Evolutionary conservation across 768 basidiomycete genomes (phyloP).

Genomic region (Auricularia cornea): DNA sequence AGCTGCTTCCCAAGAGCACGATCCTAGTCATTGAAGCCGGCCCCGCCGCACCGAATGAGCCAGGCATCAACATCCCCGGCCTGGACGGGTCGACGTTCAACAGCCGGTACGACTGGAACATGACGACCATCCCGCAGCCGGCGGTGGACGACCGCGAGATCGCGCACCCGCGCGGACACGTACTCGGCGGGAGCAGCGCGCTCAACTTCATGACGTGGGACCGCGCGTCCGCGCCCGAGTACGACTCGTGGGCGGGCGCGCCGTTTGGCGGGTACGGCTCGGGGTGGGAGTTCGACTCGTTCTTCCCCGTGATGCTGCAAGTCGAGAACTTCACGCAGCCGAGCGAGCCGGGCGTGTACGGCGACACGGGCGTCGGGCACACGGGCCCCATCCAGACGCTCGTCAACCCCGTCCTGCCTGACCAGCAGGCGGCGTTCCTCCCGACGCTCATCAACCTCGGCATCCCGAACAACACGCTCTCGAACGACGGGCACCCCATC

Average conservation of each 20-base stretch:
- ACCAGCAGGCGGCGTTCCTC: no score
- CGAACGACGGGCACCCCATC: conserved; percentile 16
- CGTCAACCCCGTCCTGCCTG: no score
- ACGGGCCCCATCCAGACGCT: no score
- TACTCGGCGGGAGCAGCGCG: conserved; percentile 5
- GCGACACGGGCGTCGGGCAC: no score
- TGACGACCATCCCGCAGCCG: conserved; percentile 6
- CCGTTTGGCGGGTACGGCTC: neutral
- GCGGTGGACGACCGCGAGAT: neutral
- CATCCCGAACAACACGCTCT: no score
- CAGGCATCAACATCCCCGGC: neutral
- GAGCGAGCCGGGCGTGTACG: no score
- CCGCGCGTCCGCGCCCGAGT: conserved; percentile 7
- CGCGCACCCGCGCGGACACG: conserved; percentile 2
- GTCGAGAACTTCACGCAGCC: no score
- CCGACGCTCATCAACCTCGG: no score
- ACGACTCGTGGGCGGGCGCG: neutral
- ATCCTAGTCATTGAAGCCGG: no score
- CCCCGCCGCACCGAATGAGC: neutral
- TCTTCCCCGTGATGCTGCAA: no score
- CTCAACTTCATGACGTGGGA: conserved; percentile 6
- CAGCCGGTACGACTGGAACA: conserved; percentile 1
- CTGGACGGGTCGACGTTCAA: neutral
- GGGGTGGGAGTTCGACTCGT: neutral
- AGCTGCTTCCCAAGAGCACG: no score